Percentiles rank a stretch among this genome's conserved stretches.
Conservation (phyloP, 23 red algal genomes). For the Gracilaria gracilis region DNA sequence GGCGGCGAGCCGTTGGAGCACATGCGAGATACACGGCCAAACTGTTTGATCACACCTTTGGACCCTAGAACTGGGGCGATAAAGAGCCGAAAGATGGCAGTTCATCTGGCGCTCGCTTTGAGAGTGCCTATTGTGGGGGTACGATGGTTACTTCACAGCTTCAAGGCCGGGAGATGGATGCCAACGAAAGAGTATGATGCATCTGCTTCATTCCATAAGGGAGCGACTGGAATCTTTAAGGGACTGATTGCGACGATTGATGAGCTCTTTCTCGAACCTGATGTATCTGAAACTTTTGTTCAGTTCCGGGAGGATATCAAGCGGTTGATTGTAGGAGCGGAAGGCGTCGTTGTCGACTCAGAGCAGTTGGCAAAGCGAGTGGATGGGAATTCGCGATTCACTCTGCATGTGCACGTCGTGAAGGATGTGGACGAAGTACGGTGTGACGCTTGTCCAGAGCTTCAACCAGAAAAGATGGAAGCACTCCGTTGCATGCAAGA, state of each 20-base stretch:
- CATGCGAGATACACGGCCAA: neutral
- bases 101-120: slow-evolving; percentile 17
- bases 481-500: neutral
- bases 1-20: slow-evolving; percentile 18
- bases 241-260: slow-evolving; percentile 49
- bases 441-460: neutral
- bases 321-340: slow-evolving; percentile 16
- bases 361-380: neutral
- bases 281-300: neutral
- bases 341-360: slow-evolving; percentile 32
- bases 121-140: slow-evolving; percentile 49
- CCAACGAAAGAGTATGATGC: slow-evolving; percentile 8
- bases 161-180: neutral
- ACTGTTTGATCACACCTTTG: slow-evolving; percentile 16
- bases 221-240: neutral
- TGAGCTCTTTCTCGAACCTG: neutral
- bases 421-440: neutral
- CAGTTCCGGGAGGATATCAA: slow-evolving; percentile 27
- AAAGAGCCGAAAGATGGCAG: slow-evolving; percentile 25
- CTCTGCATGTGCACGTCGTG: slow-evolving; percentile 37
- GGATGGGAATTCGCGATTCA: neutral
- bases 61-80: slow-evolving; percentile 21
- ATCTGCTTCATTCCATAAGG: neutral
- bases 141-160: slow-evolving; percentile 26
- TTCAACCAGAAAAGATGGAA: neutral